Base-by-base conservation (phyloP, 345 rosid species). In the Eucalyptus globulus region DNA sequence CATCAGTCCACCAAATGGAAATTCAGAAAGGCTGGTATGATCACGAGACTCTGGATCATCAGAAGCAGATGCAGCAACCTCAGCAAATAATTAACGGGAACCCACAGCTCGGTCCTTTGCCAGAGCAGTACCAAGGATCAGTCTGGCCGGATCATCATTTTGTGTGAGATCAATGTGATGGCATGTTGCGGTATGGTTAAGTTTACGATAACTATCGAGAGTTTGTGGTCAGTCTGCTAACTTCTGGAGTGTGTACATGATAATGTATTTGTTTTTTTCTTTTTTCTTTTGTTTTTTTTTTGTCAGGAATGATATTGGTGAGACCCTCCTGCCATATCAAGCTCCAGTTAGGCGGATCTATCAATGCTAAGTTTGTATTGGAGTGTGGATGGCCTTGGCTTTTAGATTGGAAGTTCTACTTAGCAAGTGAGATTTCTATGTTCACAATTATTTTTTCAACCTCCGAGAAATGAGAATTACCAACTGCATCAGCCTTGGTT, bases 81-180 rank as follows among this genome's bases (percentile, higher is more conserved):
- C 91, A 88, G 45, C 81, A 92, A 40, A 92, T 92, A 80, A 67
- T 91, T 34, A 94, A 93, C 50, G 94, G 92, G 89, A 96, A 94
- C 89, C 95, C 94, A 90, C 95, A 94, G 90, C 89, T 95, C 87
- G 88, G 94, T 88, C 91, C 96, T 88, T 91, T 93, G 92, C 95
- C 97, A 31, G 96, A 94, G 92, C 98, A 95, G 89, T 94, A 94
- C 93, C 96, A 94, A 91, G 99, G 98, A 91, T 92, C 99, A 65
- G 89, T 92, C 89, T 95, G 99, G 99, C 88, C 95, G 21, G 93
- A 95, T 89, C 98, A 92, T 87, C 94, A 92, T 90, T 92, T 96
- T 90, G 99, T 96, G 99, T 98, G 99, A 98, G 91, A 90, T 92
- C 89, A 89, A 91, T 90, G 89, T 93, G 93, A 88, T 83, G 90